These are phyloP conservation scores for Mycena kentingensis DNA, from an alignment of 768 basidiomycete genomes.

Conservation along the genomic window DNA sequence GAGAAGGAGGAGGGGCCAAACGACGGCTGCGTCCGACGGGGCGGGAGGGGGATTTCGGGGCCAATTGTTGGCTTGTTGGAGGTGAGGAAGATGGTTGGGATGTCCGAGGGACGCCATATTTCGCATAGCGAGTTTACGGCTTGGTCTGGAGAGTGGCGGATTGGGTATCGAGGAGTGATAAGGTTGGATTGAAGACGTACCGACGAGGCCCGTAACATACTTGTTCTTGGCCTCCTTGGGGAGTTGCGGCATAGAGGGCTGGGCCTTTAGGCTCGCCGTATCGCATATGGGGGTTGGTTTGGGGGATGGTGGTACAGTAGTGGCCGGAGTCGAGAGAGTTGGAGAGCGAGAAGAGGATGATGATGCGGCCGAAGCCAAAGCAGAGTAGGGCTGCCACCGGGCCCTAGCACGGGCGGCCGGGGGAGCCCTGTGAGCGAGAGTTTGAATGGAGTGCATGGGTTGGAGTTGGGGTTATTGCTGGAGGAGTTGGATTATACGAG, in stretches of 20 bases:
- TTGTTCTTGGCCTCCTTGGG: conserved; percentile 55
- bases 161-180: conserved; percentile 16
- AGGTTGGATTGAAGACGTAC: conserved; percentile 44
- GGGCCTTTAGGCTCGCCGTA: conserved; percentile 29
- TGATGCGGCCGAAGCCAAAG: conserved; percentile 43
- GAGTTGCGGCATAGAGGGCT: conserved; percentile 29
- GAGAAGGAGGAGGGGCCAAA: conserved; percentile 58
- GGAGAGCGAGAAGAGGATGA: conserved; percentile 45
- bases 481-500: conserved; percentile 25
- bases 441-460: conserved; percentile 31
- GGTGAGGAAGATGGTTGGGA: conserved; percentile 58
- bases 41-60: conserved; percentile 15
- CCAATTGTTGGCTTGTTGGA: conserved; percentile 33
- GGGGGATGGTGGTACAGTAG: conserved; percentile 52
- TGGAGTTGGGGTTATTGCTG: conserved; percentile 32
- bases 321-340: conserved; percentile 52
- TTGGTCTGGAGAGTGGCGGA: conserved; percentile 56
- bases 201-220: conserved; percentile 68
- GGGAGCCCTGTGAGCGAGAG: conserved; percentile 72
- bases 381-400: conserved; percentile 81
- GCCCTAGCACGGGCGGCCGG: conserved; percentile 66
- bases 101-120: conserved; percentile 79
- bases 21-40: conserved; percentile 48
- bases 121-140: conserved; percentile 76
- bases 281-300: conserved; percentile 35